Conservation (phyloP, 2,329 filamentous ascomycete species). For the Trichoderma brevicompactum region DNA sequence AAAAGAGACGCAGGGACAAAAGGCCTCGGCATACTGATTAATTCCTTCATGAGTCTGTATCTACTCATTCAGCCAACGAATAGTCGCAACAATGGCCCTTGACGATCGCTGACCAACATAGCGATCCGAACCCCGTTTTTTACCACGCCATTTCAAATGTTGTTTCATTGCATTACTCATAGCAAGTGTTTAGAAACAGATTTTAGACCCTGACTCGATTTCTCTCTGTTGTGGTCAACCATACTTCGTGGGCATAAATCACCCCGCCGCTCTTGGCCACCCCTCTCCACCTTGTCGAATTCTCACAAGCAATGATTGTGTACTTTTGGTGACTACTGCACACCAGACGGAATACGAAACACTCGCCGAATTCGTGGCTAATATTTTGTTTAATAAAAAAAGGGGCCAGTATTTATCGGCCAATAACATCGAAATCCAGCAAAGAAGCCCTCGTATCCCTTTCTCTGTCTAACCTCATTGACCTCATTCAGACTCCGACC, state of each 20-base stretch:
- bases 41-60: neutral
- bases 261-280: neutral
- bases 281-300: neutral
- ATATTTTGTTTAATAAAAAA: neutral
- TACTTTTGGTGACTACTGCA: neutral
- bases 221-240: neutral
- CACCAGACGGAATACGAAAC: neutral
- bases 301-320: neutral
- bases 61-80: too few relatives aligned
- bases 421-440: neutral
- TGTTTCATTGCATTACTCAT: neutral
- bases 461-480: neutral
- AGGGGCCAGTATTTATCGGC: neutral
- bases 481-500: neutral
- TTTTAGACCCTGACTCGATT: neutral
- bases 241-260: neutral
- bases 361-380: neutral
- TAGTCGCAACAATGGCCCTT: neutral
- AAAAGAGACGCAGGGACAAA: constrained; percentile 9
- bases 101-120: neutral
- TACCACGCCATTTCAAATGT: neutral
- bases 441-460: neutral
- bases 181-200: neutral
- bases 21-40: neutral
- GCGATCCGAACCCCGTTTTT: neutral